Evolutionary conservation across 2,329 filamentous ascomycete species (phyloP).

Genomic region (Fusarium nelsonii): DNA sequence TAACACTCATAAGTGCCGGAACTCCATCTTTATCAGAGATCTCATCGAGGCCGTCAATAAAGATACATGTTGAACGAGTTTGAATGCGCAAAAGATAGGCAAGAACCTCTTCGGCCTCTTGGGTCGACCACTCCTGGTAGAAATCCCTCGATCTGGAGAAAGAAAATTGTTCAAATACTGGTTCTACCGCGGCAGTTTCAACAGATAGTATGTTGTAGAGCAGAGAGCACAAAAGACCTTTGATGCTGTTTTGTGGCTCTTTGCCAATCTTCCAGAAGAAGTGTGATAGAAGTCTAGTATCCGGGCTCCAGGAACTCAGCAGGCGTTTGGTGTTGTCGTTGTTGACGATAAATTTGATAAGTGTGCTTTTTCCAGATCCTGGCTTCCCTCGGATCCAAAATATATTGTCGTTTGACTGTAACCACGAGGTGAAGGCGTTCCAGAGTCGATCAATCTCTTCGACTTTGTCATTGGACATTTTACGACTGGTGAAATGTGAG

Average conservation of each 20-base stretch:
- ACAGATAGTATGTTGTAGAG: fast-evolving
- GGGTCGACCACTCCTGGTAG: not conserved
- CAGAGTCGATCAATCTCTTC: not conserved
- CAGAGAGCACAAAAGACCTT: not conserved
- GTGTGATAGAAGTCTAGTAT: not conserved
- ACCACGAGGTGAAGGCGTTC: fast-evolving
- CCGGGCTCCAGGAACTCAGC: fast-evolving
- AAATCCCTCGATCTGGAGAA: not conserved
- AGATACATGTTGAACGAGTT: not conserved
- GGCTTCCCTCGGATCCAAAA: slow-evolving; percentile 13
- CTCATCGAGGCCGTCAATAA: slow-evolving; percentile 1
- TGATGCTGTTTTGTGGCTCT: not conserved
- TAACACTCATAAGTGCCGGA: fast-evolving
- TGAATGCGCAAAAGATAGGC: fast-evolving
- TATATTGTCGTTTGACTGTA: fast-evolving
- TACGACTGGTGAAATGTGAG: too few relatives aligned
- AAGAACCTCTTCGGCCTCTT: not conserved
- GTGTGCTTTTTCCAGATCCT: slow-evolving; percentile 1
- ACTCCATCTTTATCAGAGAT: not conserved
- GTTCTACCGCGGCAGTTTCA: fast-evolving
- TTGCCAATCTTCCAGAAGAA: slow-evolving; percentile 18
- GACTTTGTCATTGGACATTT: not conserved
- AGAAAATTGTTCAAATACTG: fast-evolving
- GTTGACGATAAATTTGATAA: not conserved
- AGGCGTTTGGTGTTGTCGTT: fast-evolving